A percentile compares a stretch with the other conserved stretches of the same genome.
Conservation (phyloP, 805 yeast species). For the Cyberlindnera americana region DNA sequence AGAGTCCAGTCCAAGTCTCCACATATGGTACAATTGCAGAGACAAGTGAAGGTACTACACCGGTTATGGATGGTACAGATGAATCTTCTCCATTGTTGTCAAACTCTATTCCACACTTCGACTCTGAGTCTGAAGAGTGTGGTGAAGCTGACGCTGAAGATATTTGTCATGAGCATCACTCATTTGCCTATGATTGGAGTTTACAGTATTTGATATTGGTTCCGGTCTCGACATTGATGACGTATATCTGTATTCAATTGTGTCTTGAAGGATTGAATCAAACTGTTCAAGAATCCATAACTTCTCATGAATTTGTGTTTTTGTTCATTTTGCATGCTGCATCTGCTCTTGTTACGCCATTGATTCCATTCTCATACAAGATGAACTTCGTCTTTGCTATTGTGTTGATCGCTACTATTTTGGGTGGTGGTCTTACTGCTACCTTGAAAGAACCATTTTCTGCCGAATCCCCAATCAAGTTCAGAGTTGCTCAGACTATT, state of each 20-base stretch:
- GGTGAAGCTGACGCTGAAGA: slow-evolving; percentile 8
- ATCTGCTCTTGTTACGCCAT: slow-evolving; percentile 42
- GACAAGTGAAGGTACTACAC: slow-evolving; percentile 1
- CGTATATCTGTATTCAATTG: slow-evolving; percentile 48
- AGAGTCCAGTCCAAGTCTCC: not conserved
- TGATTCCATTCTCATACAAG: slow-evolving; percentile 68
- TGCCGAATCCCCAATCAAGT: slow-evolving; percentile 59
- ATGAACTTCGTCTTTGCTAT: slow-evolving; percentile 49
- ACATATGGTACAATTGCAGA: slow-evolving; percentile 16
- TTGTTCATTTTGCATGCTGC: slow-evolving; percentile 33
- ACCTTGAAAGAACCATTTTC: slow-evolving; percentile 56
- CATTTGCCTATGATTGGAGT: slow-evolving; percentile 75
- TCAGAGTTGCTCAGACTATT: slow-evolving; percentile 63
- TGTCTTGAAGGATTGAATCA: slow-evolving; percentile 64
- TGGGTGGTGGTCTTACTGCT: slow-evolving; percentile 37
- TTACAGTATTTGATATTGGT: slow-evolving; percentile 66
- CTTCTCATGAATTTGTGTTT: slow-evolving; percentile 39
- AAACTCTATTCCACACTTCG: slow-evolving; percentile 17
- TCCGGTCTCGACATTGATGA: slow-evolving; percentile 59
- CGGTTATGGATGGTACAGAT: slow-evolving; percentile 13
- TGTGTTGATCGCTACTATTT: slow-evolving; percentile 36
- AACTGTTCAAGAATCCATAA: slow-evolving; percentile 62
- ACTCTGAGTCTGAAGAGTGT: slow-evolving; percentile 14
- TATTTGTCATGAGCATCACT: slow-evolving; percentile 27
- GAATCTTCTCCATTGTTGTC: slow-evolving; percentile 35